Percentiles rank a stretch among this genome's conserved stretches.
These are phyloP conservation scores for Aspergillus niger DNA, from an alignment of 2,329 filamentous ascomycete species.

Conservation along the genomic window DNA sequence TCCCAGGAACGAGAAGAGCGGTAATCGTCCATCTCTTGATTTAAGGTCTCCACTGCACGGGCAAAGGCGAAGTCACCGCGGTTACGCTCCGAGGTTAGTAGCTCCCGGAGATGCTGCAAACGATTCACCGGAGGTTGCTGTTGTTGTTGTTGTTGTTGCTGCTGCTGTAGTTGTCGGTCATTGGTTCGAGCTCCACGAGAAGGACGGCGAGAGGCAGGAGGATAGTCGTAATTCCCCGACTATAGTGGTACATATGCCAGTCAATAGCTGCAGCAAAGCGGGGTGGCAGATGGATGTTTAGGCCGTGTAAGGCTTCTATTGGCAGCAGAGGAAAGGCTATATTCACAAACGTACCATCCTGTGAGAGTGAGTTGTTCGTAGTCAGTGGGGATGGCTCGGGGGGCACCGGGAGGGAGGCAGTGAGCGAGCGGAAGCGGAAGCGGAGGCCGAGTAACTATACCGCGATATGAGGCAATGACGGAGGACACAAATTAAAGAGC, in stretches of 20 bases:
- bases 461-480: not conserved
- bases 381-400: conserved; percentile 11
- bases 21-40: conserved; percentile 42
- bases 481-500: not conserved
- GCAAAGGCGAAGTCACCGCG: conserved; percentile 28
- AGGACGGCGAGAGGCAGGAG: conserved; percentile 39
- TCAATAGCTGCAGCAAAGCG: conserved; percentile 21
- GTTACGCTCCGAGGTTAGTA: conserved; percentile 41
- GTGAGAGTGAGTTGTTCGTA: not conserved
- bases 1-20: conserved; percentile 29
- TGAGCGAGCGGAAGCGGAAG: conserved; percentile 10
- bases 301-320: not conserved
- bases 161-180: conserved; percentile 23
- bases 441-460: conserved; percentile 15
- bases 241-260: conserved; percentile 25
- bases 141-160: not conserved
- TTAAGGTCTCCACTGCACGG: conserved; percentile 42
- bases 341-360: conserved; percentile 23
- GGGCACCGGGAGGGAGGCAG: no score
- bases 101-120: conserved; percentile 41
- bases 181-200: conserved; percentile 26
- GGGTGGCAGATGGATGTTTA: not conserved
- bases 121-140: conserved; percentile 27
- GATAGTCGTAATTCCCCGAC: conserved; percentile 48
- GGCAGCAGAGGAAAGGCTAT: not conserved